phyloP scores from a whole-genome alignment of 306 rosid genomes.

The Cicer arietinum region DNA sequence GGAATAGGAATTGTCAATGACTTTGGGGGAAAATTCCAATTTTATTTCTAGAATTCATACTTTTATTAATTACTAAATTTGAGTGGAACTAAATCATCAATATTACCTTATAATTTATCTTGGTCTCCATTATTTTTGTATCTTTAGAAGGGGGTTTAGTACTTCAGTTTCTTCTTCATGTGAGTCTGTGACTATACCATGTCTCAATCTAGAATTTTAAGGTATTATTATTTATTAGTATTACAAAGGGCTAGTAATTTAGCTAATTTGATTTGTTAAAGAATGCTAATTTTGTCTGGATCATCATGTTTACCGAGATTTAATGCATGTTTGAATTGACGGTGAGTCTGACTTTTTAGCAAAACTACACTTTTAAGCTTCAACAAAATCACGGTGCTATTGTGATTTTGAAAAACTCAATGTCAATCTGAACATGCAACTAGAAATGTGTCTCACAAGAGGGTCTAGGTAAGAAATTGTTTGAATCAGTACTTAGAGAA shows the following conservation, averaged over 20 bases:
- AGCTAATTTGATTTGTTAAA: background rate
- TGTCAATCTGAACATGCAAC: too few species aligned
- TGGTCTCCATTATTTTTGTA: background rate
- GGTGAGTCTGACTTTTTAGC: too few species aligned
- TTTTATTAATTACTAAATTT: constrained; percentile 4
- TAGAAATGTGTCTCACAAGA: background rate
- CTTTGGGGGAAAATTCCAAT: constrained; percentile 24
- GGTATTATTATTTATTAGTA: background rate
- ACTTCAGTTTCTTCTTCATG: background rate
- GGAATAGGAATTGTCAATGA: background rate
- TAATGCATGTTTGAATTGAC: too few species aligned
- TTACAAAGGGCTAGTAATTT: constrained; percentile 31
- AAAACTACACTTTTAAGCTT: too few species aligned
- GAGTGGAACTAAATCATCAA: constrained; percentile 7
- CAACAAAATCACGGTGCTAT: too few species aligned
- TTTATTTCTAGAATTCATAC: constrained; percentile 29
- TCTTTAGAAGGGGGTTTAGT: too few species aligned
- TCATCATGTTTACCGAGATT: background rate
- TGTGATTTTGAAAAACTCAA: too few species aligned
- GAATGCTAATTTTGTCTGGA: background rate
- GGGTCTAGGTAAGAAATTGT: background rate
- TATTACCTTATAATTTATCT: constrained; percentile 27
- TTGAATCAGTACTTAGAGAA: background rate
- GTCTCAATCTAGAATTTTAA: constrained; percentile 25
- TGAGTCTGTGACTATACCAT: background rate